These are phyloP conservation scores for Curvularia spicifera DNA, from an alignment of 2,329 filamentous ascomycete genomes.

Conservation along the genomic window DNA sequence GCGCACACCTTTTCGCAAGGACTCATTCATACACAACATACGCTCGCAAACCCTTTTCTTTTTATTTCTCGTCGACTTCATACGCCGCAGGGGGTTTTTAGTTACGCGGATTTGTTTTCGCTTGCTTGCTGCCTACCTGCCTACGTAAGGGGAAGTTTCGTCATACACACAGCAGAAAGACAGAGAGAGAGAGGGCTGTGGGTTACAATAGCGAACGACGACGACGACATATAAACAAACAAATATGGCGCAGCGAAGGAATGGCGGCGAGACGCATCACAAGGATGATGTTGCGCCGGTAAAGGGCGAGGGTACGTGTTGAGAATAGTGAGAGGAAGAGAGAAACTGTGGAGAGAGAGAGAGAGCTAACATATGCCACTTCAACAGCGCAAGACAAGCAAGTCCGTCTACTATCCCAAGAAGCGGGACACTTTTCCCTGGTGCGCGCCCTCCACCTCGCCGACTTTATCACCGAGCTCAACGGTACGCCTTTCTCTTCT, in stretches of 20 bases:
- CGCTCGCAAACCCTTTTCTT: background rate
- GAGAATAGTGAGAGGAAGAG: background rate
- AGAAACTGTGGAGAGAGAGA: background rate
- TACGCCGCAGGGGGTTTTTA: background rate
- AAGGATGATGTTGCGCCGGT: conserved; percentile 51
- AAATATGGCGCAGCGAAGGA: conserved; percentile 16
- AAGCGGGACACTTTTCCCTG: conserved; percentile 73
- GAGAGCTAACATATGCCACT: conserved; percentile 14
- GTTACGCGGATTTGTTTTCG: background rate
- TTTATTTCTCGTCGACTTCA: background rate
- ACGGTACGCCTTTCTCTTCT: conserved; percentile 57
- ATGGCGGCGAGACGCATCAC: conserved; percentile 25
- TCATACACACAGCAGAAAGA: background rate
- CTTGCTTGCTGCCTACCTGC: background rate
- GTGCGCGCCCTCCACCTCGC: conserved; percentile 73
- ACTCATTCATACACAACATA: no score
- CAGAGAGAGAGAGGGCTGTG: no score
- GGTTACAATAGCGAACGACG: background rate
- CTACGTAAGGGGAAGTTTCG: background rate
- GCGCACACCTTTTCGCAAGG: background rate
- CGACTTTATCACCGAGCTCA: conserved; percentile 82
- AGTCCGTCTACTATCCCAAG: conserved; percentile 71
- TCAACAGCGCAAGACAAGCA: conserved; percentile 74
- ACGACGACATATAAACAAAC: conserved; percentile 1
- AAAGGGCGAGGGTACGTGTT: conserved; percentile 53